A percentile compares a stretch with the other conserved stretches of the same genome.
phyloP scores from a whole-genome alignment of 371 early-diverging fungal genomes.

The Rhizopus delemar region DNA sequence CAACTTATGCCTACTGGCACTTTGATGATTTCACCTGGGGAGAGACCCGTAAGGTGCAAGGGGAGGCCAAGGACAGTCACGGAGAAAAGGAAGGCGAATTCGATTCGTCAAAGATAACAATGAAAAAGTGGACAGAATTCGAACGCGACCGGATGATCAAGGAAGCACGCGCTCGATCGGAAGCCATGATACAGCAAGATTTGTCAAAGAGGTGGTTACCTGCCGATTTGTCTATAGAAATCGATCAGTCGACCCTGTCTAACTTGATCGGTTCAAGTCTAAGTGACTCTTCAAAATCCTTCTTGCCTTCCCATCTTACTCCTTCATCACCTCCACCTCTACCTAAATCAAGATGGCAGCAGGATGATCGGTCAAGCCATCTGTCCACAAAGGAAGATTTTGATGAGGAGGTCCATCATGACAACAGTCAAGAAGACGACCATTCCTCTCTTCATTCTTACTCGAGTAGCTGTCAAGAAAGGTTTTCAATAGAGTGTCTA shows the following conservation, averaged over 20 bases:
- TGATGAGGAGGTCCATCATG: neutral
- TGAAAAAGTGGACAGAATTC: conserved; percentile 74
- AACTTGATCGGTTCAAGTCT: conserved; percentile 27
- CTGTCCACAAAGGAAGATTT: neutral
- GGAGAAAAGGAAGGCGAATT: conserved; percentile 62
- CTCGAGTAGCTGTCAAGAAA: neutral
- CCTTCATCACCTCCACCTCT: neutral
- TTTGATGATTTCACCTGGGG: conserved; percentile 99
- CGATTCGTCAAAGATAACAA: conserved; percentile 62
- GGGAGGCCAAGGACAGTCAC: conserved; percentile 61
- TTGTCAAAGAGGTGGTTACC: conserved; percentile 24
- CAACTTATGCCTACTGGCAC: conserved; percentile 98
- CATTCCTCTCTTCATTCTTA: neutral
- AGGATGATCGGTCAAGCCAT: neutral
- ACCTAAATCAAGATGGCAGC: neutral
- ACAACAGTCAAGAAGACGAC: neutral
- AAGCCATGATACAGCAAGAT: conserved; percentile 15
- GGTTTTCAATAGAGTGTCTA: neutral
- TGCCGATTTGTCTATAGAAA: conserved; percentile 20
- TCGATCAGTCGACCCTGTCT: conserved; percentile 24
- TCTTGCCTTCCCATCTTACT: neutral
- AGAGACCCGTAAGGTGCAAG: conserved; percentile 88
- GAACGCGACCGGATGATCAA: conserved; percentile 55
- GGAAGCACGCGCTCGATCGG: conserved; percentile 16
- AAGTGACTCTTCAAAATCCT: conserved; percentile 4